Percentiles rank a stretch among this genome's conserved stretches.
Conservation (phyloP, 257 asterid species). For the Petunia secreta region DNA sequence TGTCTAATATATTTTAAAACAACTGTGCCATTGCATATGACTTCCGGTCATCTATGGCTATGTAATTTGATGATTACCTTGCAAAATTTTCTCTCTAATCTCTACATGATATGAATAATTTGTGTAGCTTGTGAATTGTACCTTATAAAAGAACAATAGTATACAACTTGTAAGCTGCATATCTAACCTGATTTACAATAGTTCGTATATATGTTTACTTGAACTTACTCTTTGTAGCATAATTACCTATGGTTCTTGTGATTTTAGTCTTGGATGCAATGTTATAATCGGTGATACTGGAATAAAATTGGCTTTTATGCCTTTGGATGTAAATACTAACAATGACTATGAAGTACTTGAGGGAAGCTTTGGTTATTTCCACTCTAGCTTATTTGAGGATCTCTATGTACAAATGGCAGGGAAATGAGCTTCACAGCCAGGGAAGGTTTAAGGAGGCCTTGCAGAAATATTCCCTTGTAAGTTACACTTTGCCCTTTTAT, state of each 20-base stretch:
- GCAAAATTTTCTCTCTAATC: not conserved
- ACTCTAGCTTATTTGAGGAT: conserved; percentile 18
- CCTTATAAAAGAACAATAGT: too few relatives aligned
- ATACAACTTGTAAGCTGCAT: conserved; percentile 12
- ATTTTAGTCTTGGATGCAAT: not conserved
- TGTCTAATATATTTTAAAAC: not conserved
- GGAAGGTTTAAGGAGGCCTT: conserved; percentile 73
- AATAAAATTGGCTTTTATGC: not conserved
- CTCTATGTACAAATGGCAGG: conserved; percentile 54
- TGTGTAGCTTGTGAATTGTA: not conserved
- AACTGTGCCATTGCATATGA: not conserved
- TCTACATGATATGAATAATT: conserved; percentile 14
- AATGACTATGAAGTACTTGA: not conserved
- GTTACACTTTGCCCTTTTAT: conserved; percentile 35
- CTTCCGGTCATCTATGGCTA: not conserved
- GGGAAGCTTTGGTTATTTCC: not conserved
- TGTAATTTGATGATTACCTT: conserved; percentile 6
- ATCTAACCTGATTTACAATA: not conserved
- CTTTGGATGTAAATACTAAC: conserved; percentile 1
- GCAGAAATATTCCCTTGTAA: conserved; percentile 83
- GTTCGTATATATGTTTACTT: not conserved
- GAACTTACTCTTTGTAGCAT: not conserved
- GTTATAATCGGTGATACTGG: conserved; percentile 4
- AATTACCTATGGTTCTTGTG: not conserved
- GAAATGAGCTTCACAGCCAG: conserved; percentile 83